Evolutionary conservation across 2,329 filamentous ascomycete species (phyloP), one percentile per base, ranked within the genome.

Genomic region (Cladosporium sp.): DNA sequence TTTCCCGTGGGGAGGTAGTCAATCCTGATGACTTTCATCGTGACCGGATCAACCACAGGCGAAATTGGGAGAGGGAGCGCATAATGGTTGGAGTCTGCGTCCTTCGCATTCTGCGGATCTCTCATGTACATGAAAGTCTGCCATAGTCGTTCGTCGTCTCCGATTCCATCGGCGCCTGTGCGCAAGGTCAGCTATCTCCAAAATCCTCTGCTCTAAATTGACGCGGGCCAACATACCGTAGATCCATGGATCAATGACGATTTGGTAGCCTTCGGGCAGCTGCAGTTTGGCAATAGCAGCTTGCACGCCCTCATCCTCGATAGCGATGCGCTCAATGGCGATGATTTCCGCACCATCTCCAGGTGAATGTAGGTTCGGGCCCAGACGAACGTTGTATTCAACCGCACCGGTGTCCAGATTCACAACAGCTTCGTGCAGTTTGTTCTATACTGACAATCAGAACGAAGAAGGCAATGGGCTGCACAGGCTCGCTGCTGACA

Each of bases 41-140:
- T 80, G 35, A 76, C 74, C 0, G 77, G 78, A 60, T 82, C 81
- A 36, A 89, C 71, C 16, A 87, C 83, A 0, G 84, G 83, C 1
- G 81, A 84, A 54, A 85, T 80, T n/a, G 78, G 74, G 2, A 86
- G 69, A 1, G 84, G 84, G 56, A 85, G 77, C 0, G 84, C 80
- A 60, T 86, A 86, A 62, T 86, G 82, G 60, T 84, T 85, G 36
- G 78, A 79, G 59, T 88, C 83, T n/a, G 69, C 65, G 58, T 85
- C 79, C 6, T 69, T 62, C 0, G 78, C 59, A 60, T 86, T 83
- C 25, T 71, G 67, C 2, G 82, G 80, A 55, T 84, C 82, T 18
- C 80, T 72, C 67, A 85, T 75, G 66, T 86, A 86, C 48, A 86
- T 65, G 67, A 83, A 86, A 65, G 79, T 82, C 62, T 85, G 82